phyloP scores from a whole-genome alignment of 805 yeast genomes.

The Dipodascus albidus region DNA sequence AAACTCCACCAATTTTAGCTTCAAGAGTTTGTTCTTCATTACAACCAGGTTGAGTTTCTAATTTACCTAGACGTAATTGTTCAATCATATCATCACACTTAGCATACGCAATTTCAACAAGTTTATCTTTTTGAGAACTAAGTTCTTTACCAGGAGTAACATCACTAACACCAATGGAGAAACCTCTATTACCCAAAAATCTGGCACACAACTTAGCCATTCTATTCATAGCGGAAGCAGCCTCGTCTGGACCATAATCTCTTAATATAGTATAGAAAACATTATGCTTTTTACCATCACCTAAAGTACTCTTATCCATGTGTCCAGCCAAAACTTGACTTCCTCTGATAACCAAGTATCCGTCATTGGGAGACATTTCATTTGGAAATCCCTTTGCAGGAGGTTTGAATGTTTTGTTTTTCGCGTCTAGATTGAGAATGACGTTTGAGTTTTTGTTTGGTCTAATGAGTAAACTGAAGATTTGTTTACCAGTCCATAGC shows the following conservation, averaged over 20 bases:
- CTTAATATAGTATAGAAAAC: constrained; percentile 90
- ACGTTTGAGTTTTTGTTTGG: constrained; percentile 74
- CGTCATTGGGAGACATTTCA: constrained; percentile 98
- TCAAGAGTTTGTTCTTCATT: constrained; percentile 96
- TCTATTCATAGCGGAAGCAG: constrained; percentile 93
- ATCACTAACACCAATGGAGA: constrained; percentile 93
- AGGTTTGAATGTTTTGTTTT: constrained; percentile 77
- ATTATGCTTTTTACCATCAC: constrained; percentile 97
- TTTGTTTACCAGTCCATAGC: constrained; percentile 97
- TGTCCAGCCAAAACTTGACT: constrained; percentile 84
- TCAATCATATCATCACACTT: constrained; percentile 87
- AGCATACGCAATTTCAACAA: constrained; percentile 83
- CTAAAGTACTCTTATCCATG: constrained; percentile 92
- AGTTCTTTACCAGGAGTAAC: constrained; percentile 86
- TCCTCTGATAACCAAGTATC: constrained; percentile 82
- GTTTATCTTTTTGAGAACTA: constrained; percentile 64
- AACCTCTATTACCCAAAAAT: constrained; percentile 87
- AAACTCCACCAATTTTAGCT: constrained; percentile 91
- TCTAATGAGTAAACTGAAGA: constrained; percentile 74
- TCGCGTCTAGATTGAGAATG: constrained; percentile 84
- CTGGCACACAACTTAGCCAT: constrained; percentile 99
- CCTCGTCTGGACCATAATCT: constrained; percentile 95
- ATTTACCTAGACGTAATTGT: constrained; percentile 65
- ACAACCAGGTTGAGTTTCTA: constrained; percentile 98
- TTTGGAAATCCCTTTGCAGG: constrained; percentile 62